Percentiles rank a stretch among this genome's conserved stretches.
These are phyloP conservation scores for Coleophoma crateriformis DNA, from an alignment of 2,329 filamentous ascomycete genomes.

Conservation along the genomic window DNA sequence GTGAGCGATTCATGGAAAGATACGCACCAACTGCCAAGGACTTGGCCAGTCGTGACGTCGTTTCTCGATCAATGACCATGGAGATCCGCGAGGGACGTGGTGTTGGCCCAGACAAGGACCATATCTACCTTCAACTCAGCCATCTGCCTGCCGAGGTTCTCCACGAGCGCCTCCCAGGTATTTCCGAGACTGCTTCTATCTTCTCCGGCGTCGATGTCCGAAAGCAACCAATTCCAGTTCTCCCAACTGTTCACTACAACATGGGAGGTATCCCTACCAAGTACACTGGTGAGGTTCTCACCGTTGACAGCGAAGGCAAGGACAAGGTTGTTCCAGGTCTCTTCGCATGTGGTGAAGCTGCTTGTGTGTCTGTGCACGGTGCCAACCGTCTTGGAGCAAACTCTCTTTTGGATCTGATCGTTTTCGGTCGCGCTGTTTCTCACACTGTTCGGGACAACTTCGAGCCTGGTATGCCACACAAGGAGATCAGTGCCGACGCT, in stretches of 20 bases:
- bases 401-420: conserved; percentile 93
- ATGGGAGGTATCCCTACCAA: conserved; percentile 99
- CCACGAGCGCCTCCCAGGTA: conserved; percentile 94
- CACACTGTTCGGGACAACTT: conserved; percentile 97
- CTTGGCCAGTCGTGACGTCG: conserved; percentile 91
- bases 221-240: conserved; percentile 93
- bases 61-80: conserved; percentile 96
- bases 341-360: conserved; percentile 94
- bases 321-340: conserved; percentile 93
- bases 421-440: conserved; percentile 95
- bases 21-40: conserved; percentile 98
- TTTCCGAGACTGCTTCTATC: conserved; percentile 96
- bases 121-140: conserved; percentile 97
- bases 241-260: conserved; percentile 98
- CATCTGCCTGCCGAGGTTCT: conserved; percentile 90
- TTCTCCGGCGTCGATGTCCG: conserved; percentile 96
- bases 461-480: conserved; percentile 73
- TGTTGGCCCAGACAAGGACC: conserved; percentile 95
- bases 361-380: conserved; percentile 96
- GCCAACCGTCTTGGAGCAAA: conserved; percentile 98
- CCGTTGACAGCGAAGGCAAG: conserved; percentile 76
- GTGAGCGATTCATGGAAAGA: conserved; percentile 98
- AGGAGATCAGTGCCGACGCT: conserved; percentile 76
- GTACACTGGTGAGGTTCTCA: conserved; percentile 94
- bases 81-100: conserved; percentile 97